These are phyloP conservation scores for Kluyveromyces aestuarii DNA, from an alignment of 805 yeast species.

Conservation along the genomic window DNA sequence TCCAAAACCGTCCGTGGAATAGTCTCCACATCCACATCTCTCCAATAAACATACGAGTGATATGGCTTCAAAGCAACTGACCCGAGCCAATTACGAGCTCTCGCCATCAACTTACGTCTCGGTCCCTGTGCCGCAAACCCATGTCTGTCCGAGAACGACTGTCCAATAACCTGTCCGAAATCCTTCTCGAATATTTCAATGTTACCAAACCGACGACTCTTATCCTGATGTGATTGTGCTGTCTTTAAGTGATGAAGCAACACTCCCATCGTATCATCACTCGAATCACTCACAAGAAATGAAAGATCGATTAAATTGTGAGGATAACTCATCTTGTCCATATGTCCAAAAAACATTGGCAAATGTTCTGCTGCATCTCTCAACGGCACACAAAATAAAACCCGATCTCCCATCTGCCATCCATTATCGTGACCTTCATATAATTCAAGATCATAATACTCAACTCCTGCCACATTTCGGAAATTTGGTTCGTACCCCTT, in stretches of 20 bases:
- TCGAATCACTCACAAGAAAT: conserved; percentile 82
- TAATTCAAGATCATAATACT: conserved; percentile 63
- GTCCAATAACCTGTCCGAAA: conserved; percentile 90
- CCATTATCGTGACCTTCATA: conserved; percentile 63
- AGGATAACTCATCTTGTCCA: conserved; percentile 75
- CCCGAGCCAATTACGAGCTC: conserved; percentile 91
- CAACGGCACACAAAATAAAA: conserved; percentile 78
- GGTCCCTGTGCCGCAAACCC: conserved; percentile 96
- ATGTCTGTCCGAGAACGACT: conserved; percentile 86
- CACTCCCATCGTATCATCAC: conserved; percentile 75
- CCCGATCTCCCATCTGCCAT: conserved; percentile 71
- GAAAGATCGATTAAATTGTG: conserved; percentile 77
- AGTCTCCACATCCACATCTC: conserved; percentile 96
- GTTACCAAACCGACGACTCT: conserved; percentile 60
- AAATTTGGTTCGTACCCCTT: conserved; percentile 29
- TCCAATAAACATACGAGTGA: conserved; percentile 95
- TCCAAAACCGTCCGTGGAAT: conserved; percentile 78
- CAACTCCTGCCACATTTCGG: conserved; percentile 35
- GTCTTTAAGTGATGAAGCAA: conserved; percentile 47
- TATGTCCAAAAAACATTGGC: conserved; percentile 80
- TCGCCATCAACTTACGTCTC: conserved; percentile 88
- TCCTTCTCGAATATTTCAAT: conserved; percentile 86
- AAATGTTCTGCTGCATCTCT: conserved; percentile 88
- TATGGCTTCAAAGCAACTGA: conserved; percentile 81
- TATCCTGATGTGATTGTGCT: conserved; percentile 59